Percentiles rank a stretch among this genome's conserved stretches.
Conservation (phyloP, 1,284 basidiomycete genomes). For the Agaricales sp. region DNA sequence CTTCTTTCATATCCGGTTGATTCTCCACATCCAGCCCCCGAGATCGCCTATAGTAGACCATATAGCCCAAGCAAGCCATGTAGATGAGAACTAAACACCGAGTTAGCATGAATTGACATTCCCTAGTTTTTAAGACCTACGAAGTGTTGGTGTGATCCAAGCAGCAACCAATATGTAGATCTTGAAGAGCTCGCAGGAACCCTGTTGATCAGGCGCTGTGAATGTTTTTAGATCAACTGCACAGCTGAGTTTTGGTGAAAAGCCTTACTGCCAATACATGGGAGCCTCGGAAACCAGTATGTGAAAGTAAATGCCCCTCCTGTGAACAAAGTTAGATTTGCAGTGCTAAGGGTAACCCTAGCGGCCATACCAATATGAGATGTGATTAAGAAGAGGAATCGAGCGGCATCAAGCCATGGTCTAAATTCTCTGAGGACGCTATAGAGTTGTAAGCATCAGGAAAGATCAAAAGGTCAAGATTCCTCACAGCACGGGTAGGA, state of each 20-base stretch:
- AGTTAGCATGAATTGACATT: too few species aligned
- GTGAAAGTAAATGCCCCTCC: conserved; percentile 38
- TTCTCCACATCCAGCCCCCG: conserved; percentile 1
- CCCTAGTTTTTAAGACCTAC: conserved; percentile 34
- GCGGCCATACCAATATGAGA: conserved; percentile 33
- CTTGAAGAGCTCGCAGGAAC: conserved; percentile 37
- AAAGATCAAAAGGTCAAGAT: not conserved
- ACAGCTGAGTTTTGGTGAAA: conserved; percentile 23
- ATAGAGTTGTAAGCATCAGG: conserved; percentile 2
- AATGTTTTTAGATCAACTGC: not conserved
- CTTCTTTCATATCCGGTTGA: not conserved
- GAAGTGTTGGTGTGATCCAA: conserved; percentile 44
- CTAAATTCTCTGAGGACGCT: conserved; percentile 45
- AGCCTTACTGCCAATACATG: conserved; percentile 22
- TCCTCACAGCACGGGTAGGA: conserved; percentile 41
- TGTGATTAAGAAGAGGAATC: conserved; percentile 36
- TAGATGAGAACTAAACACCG: not conserved
- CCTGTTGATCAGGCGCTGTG: conserved; percentile 29
- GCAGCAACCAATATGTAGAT: conserved; percentile 38
- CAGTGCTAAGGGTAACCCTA: not conserved
- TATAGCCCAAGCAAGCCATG: not conserved
- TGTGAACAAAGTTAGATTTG: conserved; percentile 13
- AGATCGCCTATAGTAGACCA: not conserved
- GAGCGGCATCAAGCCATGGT: conserved; percentile 45
- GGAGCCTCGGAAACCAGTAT: conserved; percentile 29